Evolutionary conservation across 1,284 basidiomycete species (phyloP).

Genomic region (Leucoagaricus sp.): DNA sequence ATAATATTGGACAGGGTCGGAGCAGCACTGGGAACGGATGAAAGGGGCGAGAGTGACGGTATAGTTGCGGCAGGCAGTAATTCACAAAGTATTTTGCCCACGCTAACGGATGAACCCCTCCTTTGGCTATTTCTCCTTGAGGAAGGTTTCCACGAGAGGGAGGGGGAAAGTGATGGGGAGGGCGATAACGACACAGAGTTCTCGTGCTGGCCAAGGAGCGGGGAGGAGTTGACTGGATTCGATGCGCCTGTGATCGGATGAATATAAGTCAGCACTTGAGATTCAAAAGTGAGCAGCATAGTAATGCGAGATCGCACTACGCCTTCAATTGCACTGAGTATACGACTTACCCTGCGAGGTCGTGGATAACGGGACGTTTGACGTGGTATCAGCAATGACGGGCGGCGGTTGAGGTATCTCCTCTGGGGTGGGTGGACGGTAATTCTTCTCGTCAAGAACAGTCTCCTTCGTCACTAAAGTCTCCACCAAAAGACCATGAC

Average conservation of each 20-base stretch:
- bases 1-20: slow-evolving; percentile 6
- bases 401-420: slow-evolving; percentile 9
- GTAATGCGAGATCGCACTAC: background rate
- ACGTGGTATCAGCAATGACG: slow-evolving; percentile 5
- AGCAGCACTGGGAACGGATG: background rate
- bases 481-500: slow-evolving; percentile 16
- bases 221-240: background rate
- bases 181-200: background rate
- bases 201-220: background rate
- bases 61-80: slow-evolving; percentile 39
- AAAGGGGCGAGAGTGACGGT: slow-evolving; percentile 10
- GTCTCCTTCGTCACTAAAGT: background rate
- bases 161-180: slow-evolving; percentile 8
- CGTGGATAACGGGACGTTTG: slow-evolving; percentile 11
- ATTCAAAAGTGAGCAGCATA: background rate
- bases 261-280: background rate
- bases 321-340: background rate
- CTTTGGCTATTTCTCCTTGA: slow-evolving; percentile 19
- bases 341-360: slow-evolving; percentile 8
- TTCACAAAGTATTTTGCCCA: slow-evolving; percentile 56
- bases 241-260: slow-evolving; percentile 6
- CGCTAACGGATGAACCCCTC: slow-evolving; percentile 16
- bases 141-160: slow-evolving; percentile 9
- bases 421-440: slow-evolving; percentile 22
- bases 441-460: slow-evolving; percentile 14